Base-by-base conservation (phyloP, 495 filamentous ascomycete species). In the Sporormia fimetaria region DNA sequence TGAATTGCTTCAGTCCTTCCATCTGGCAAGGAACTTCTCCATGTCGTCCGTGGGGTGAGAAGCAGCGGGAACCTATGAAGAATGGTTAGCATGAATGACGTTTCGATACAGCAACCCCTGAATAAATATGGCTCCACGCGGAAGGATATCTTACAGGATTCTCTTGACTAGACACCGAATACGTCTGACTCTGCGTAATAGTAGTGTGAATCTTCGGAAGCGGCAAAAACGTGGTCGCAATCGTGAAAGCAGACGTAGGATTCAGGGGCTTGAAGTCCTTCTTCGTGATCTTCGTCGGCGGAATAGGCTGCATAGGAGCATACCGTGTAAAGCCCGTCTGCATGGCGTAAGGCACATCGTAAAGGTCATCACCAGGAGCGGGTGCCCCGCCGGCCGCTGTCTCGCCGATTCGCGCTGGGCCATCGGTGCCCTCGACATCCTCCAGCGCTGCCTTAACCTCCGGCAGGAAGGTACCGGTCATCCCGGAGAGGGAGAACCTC, bases 221-320 rank as follows among this genome's bases (percentile, higher is more conserved):
- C 18, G 69, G 63, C 40, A 83, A 55, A 43, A 63, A 74, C 1
- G 72, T 70, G 15, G 58, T 72, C 7, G 75, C 80, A 33, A 81
- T 66, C 0, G 55, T 57, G 29, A 75, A 76, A 4, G 67, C 61
- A 37, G 73, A 81, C 3, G 79, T 76, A 16, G 81, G 76, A 51
- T 69, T 76, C 40, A 74, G 63, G 17, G 75, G 72, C 14, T 61
- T 71, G 4, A 62, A 56, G 1, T 62, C 64, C 41, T 72, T 67
- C 11, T 57, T 61, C 14, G 72, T 76, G 38, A 86, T 84, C 31
- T 73, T 74, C 12, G 69, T 78, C 8, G 68, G 69, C 10, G 81
- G 79, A 24, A 72, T 65, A 35, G 69, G 71, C 40, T 80, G 76
- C 79, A 83, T 80, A 1, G 80, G 81, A 18, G 81, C 81, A 60